phyloP scores from a whole-genome alignment of 2,329 filamentous ascomycete genomes.

The Lasiodiplodia gonubiensis region DNA sequence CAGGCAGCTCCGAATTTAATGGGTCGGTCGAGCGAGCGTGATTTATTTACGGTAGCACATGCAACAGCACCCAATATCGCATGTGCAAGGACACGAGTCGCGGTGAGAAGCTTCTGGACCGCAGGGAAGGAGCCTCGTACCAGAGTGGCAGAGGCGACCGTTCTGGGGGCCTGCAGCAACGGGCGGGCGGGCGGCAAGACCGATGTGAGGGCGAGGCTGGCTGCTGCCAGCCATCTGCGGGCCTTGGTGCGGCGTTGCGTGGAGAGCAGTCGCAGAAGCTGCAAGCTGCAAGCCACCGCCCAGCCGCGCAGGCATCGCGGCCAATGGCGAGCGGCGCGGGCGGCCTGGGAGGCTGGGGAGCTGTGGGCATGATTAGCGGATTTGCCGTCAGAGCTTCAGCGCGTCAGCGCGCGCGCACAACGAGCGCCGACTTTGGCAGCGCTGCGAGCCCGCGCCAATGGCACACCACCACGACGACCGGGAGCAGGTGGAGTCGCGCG shows the following conservation, averaged over 20 bases:
- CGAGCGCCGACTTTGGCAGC: constrained; percentile 3
- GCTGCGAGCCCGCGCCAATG: constrained; percentile 10
- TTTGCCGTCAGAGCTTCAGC: constrained; percentile 25
- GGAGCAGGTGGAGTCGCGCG: constrained; percentile 46
- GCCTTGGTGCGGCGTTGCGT: constrained; percentile 5
- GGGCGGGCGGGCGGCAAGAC: constrained; percentile 7
- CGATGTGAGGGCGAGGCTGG: constrained; percentile 8
- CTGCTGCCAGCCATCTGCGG: constrained; percentile 17
- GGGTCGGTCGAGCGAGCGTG: constrained; percentile 20
- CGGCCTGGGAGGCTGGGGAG: constrained; percentile 1
- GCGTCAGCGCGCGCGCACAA: constrained; percentile 1
- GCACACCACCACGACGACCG: constrained; percentile 51
- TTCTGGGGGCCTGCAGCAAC: constrained; percentile 18
- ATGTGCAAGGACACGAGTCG: constrained; percentile 3
- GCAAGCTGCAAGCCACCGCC: constrained; percentile 23
- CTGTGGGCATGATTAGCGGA: constrained; percentile 24
- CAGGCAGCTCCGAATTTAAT: constrained; percentile 20
- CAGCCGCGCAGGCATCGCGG: constrained; percentile 14
- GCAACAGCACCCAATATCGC: constrained; percentile 13
- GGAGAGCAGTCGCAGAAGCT: constrained; percentile 9
- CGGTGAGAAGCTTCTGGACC: constrained; percentile 20
- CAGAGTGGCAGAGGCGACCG: constrained; percentile 4
- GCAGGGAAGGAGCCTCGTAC: background rate
- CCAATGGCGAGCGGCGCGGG: constrained; percentile 14
- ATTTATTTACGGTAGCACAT: constrained; percentile 25